Base-by-base conservation (phyloP, 805 yeast species). In the Ogataea populi-albae region DNA sequence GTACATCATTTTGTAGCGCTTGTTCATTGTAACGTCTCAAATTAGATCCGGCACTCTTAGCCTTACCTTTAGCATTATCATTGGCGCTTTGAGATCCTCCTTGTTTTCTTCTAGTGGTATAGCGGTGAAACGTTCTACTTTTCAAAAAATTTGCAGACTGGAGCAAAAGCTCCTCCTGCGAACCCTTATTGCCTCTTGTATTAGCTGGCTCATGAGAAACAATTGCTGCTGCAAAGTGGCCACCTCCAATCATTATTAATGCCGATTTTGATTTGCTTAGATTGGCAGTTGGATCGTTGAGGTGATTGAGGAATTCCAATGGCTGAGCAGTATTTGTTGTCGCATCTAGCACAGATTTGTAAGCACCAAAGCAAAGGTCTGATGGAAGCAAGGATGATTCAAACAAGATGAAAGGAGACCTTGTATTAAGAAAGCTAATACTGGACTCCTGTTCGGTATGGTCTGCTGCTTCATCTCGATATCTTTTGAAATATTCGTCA, bases 221-320 rank as follows among this genome's bases (percentile, higher is more conserved):
- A 27, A 93, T 83, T 0, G 96, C 96, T 14, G 93, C 98, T 0
- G 98, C 96, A 66, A 93, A 93, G 63, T 93, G 97, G 26, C 98
- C 98, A 28, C 98, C 97, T 11, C 97, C 97, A 35, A 93, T 75
- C 96, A 93, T 86, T 47, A 93, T 75, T 9, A 93, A 59, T 1
- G 95, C 95, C 4, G 95, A 85, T 29, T 70, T 69, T 3, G 64
- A 62, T 0, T 50, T 42, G 3, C 54, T 34, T 2, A 49, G 32
- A 1, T 41, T 35, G 27, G 45, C 26, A 28, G 41, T 47, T 24
- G 47, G 44, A 8, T 38, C 30, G 11, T 46, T 47, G 11, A 50
- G 23, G 5, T 17, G 30, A 19, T 53, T 49, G n/a, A 86, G 47
- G 0, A 71, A 54, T n/a, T 60, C 62, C 5, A 75, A 44, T 0